Evolutionary conservation across 2,329 filamentous ascomycete species (phyloP).

Genomic region (Zasmidium citrigriseum): DNA sequence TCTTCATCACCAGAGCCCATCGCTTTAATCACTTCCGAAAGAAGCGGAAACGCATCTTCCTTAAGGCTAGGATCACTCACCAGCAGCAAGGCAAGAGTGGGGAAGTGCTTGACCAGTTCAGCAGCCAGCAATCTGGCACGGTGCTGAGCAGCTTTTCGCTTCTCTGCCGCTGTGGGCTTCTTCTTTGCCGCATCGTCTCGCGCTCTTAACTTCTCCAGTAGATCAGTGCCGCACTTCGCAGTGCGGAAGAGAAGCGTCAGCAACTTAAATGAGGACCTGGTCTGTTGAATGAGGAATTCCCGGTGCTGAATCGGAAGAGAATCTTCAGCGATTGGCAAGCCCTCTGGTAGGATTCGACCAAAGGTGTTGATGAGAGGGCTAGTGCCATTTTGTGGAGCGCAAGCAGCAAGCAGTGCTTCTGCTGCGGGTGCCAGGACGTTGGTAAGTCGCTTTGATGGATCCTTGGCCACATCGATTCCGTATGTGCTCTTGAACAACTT

Average conservation of each 20-base stretch:
- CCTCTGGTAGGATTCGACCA: conserved; percentile 18
- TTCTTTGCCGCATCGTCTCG: not conserved
- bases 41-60: conserved; percentile 20
- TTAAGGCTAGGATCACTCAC: conserved; percentile 26
- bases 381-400: conserved; percentile 41
- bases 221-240: conserved; percentile 12
- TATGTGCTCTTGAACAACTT: conserved; percentile 72
- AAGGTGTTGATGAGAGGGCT: conserved; percentile 22
- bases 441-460: conserved; percentile 53
- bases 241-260: conserved; percentile 24
- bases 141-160: conserved; percentile 5
- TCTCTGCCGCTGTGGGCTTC: not conserved
- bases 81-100: conserved; percentile 25
- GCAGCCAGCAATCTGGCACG: conserved; percentile 16
- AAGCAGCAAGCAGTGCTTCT: conserved; percentile 72
- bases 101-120: conserved; percentile 24
- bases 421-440: conserved; percentile 71
- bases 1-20: conserved; percentile 54
- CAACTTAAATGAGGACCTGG: conserved; percentile 13
- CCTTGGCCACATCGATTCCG: conserved; percentile 66
- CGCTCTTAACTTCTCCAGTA: conserved; percentile 5
- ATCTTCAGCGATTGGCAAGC: conserved; percentile 22
- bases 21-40: conserved; percentile 25
- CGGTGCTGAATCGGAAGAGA: conserved; percentile 19
- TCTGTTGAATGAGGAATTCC: conserved; percentile 23